Base-by-base conservation (phyloP, 495 filamentous ascomycete species). In the Cercophora scortea region DNA sequence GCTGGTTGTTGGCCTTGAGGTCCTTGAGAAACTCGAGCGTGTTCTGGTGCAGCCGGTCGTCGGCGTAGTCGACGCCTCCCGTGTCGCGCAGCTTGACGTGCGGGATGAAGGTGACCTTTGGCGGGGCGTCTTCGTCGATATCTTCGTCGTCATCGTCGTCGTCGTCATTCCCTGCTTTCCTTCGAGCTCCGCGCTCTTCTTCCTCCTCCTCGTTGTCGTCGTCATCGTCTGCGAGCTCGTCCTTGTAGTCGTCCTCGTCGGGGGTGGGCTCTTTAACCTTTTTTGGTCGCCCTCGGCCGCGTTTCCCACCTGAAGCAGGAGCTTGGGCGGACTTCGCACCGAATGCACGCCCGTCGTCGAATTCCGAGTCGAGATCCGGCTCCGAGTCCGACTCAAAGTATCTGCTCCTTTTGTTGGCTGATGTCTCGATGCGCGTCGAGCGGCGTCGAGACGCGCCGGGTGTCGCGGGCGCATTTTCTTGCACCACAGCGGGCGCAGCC, bases 21-120 rank as follows among this genome's bases (percentile, higher is more conserved):
- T 93, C 88, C 47, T 72, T 66, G 54, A 95, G 70, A 63, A 95
- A 95, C 3, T 83, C 72, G 52, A 90, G 66, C 7, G 89, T 95
- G 59, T 95, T 94, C 25, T 83, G 82, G 69, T 95, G 90, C 42
- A 95, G 68, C 6, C 68, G 81, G 39, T 82, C 72, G 54, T 89
- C 82, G 32, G 71, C 63, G 69, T 95, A 95, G 0, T 77, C 76
- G 7, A 82, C 74, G 10, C 79, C 76, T 7, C 82, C 85, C 10
- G 79, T 75, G 40, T 82, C 81, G 52, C 88, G 77, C 7, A 88
- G 74, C 66, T 88, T 83, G 19, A 82, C 84, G 43, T 85, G 79
- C 43, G 83, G 78, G 57, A 89, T 85, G 60, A 89, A 80, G 11
- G 68, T 72, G 19, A 73, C 63, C 9, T 67, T 62, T 33, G 64